These are phyloP conservation scores for Clonostachys rhizophaga DNA, from an alignment of 2,329 filamentous ascomycete genomes.

Conservation along the genomic window DNA sequence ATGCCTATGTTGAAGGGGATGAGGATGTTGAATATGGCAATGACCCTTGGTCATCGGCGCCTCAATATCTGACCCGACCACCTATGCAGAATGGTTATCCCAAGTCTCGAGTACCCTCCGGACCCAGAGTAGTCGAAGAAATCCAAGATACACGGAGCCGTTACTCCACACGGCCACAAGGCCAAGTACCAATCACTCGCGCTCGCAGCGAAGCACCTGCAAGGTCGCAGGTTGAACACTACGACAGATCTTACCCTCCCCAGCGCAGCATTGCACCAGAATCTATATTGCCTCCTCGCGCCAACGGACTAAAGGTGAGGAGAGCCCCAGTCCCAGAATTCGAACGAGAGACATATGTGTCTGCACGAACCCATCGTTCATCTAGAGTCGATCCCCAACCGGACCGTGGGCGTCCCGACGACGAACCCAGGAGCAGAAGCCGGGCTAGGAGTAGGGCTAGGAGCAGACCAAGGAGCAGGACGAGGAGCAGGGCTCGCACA, in stretches of 20 bases:
- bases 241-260: conserved; percentile 36
- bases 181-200: conserved; percentile 20
- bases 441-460: neutral
- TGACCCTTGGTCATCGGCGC: neutral
- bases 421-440: neutral
- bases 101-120: neutral
- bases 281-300: conserved; percentile 12
- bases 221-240: no score
- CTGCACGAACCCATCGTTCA: conserved; percentile 12
- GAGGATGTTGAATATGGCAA: conserved; percentile 3
- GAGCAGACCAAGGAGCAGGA: neutral
- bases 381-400: conserved; percentile 9
- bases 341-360: neutral
- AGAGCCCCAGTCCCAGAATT: neutral
- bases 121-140: conserved; percentile 20
- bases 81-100: neutral
- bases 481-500: neutral
- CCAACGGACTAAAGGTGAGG: neutral
- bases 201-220: conserved; percentile 32
- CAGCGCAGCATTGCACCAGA: conserved; percentile 30
- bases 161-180: conserved; percentile 25
- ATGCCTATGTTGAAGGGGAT: neutral
- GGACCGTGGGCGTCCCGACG: neutral
- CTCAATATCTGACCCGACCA: neutral
- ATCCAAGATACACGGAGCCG: conserved; percentile 32